Evolutionary conservation across 2,329 filamentous ascomycete genomes (phyloP).

Genomic region (Microcyclosporella mali): DNA sequence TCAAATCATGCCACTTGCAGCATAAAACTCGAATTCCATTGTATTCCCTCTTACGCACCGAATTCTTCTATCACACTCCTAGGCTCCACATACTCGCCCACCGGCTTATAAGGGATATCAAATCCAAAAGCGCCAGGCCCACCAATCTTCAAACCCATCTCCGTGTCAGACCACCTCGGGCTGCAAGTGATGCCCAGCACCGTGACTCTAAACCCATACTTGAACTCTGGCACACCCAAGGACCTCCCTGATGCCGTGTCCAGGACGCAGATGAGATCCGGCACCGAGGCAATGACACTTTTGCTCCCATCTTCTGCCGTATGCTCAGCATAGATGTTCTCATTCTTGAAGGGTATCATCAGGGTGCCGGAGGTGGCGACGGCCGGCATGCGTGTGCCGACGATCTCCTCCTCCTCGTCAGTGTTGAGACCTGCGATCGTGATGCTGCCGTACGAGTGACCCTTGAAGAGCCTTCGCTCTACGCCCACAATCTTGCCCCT

Average conservation of each 20-base stretch:
- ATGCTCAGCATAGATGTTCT: slow-evolving; percentile 58
- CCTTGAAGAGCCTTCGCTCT: slow-evolving; percentile 50
- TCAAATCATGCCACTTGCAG: too few relatives aligned
- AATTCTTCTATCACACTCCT: slow-evolving; percentile 51
- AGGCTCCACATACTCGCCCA: slow-evolving; percentile 49
- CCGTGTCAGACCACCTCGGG: slow-evolving; percentile 48
- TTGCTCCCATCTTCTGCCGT: slow-evolving; percentile 32
- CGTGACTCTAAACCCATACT: slow-evolving; percentile 48
- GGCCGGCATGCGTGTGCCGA: slow-evolving; percentile 20
- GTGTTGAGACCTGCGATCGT: slow-evolving; percentile 36
- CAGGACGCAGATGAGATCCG: slow-evolving; percentile 46
- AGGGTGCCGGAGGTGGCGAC: slow-evolving; percentile 43
- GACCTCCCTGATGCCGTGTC: slow-evolving; percentile 46
- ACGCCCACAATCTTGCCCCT: slow-evolving; percentile 59
- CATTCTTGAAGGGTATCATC: slow-evolving; percentile 67
- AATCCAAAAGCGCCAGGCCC: slow-evolving; percentile 47
- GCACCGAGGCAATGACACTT: slow-evolving; percentile 43
- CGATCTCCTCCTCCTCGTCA: slow-evolving; percentile 33
- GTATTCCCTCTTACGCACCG: neutral
- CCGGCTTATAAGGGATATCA: slow-evolving; percentile 44
- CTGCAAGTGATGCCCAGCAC: slow-evolving; percentile 52
- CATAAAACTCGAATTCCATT: too few relatives aligned
- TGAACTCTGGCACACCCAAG: slow-evolving; percentile 50
- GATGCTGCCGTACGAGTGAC: slow-evolving; percentile 56
- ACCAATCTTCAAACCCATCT: slow-evolving; percentile 45